A percentile compares a stretch with the other conserved stretches of the same genome.
Conservation (phyloP, 441 rosid species). For the Eutrema salsugineum region DNA sequence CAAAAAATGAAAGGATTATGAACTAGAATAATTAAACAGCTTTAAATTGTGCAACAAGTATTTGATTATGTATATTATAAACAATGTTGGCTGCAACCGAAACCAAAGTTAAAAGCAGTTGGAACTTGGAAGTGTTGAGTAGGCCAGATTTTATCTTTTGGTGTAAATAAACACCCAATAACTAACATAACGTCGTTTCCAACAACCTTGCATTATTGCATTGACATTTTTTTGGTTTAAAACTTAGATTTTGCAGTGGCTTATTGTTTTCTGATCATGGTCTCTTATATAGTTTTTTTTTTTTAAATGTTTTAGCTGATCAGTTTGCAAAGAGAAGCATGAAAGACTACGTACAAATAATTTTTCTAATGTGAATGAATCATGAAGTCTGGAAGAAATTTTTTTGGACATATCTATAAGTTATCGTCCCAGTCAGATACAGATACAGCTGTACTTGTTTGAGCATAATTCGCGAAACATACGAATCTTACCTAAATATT, state of each 20-base stretch:
- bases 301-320: background rate
- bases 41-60: background rate
- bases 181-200: no score
- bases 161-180: no score
- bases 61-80: background rate
- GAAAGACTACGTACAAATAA: background rate
- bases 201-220: background rate
- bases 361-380: slow-evolving; percentile 14
- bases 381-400: slow-evolving; percentile 7
- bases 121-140: no score
- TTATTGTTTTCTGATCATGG: background rate
- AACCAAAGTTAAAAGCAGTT: no score
- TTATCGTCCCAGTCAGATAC: slow-evolving; percentile 7
- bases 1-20: background rate
- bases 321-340: background rate
- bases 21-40: background rate
- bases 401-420: slow-evolving; percentile 8
- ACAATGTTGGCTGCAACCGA: no score
- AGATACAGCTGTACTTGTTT: slow-evolving; percentile 5
- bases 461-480: background rate
- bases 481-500: no score
- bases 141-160: no score
- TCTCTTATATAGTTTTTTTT: background rate
- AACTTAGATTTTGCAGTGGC: background rate
- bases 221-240: background rate